These are phyloP conservation scores for Colletotrichum sp. DNA, from an alignment of 2,329 filamentous ascomycete genomes.

Conservation along the genomic window DNA sequence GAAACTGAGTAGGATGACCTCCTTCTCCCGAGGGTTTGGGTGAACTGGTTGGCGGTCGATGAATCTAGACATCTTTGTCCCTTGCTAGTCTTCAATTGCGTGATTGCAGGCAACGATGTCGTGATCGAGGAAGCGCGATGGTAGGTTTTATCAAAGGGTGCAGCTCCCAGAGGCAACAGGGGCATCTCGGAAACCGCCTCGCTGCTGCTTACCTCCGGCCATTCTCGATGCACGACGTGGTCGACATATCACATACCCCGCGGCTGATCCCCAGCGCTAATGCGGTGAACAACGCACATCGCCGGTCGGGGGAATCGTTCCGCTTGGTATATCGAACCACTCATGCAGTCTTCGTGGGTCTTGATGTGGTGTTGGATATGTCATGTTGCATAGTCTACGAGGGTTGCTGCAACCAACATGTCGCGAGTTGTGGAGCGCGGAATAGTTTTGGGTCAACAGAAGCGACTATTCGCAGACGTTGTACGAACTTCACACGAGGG, in stretches of 20 bases:
- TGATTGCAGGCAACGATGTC: not conserved
- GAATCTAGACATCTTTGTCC: conserved; percentile 33
- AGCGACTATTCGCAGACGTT: not conserved
- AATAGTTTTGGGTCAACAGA: not conserved
- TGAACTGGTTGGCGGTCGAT: conserved; percentile 39
- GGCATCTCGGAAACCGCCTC: not conserved
- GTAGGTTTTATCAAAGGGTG: not conserved
- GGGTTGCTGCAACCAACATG: not conserved
- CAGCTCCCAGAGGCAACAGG: not conserved
- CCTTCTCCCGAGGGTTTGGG: conserved; percentile 32
- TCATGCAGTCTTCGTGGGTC: not conserved
- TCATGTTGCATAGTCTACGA: not conserved
- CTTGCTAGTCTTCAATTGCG: not conserved
- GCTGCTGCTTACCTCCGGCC: not conserved
- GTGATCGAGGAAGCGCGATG: not conserved
- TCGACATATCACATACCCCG: not conserved
- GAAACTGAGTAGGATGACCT: conserved; percentile 40
- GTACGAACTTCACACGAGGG: not conserved
- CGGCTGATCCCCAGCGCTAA: not conserved
- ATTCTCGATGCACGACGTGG: not conserved
- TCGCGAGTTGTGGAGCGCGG: not conserved
- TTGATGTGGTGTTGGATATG: too few species aligned
- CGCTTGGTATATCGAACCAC: not conserved
- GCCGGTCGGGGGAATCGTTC: not conserved
- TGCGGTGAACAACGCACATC: not conserved